Evolutionary conservation across 2,329 filamentous ascomycete genomes (phyloP).

Genomic region (Thelonectria rubi): DNA sequence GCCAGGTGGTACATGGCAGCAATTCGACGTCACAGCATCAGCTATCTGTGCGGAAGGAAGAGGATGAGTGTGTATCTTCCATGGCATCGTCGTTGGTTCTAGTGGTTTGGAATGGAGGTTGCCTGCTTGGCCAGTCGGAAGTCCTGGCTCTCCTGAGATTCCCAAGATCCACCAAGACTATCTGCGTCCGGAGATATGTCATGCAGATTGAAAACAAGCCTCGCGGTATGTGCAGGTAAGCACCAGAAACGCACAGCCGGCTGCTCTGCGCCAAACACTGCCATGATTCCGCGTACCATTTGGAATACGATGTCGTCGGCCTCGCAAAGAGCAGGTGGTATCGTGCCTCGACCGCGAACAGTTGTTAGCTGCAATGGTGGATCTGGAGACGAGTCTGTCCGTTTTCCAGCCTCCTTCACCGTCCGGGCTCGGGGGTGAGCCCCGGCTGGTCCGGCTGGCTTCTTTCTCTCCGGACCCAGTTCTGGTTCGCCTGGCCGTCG

Average conservation of each 20-base stretch:
- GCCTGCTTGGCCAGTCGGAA: constrained; percentile 38
- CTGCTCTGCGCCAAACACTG: background rate
- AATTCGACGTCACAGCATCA: constrained; percentile 24
- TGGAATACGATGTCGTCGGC: background rate
- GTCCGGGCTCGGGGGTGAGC: constrained; percentile 23
- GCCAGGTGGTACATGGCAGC: constrained; percentile 23
- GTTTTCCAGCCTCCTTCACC: constrained; percentile 38
- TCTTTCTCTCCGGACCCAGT: constrained; percentile 22
- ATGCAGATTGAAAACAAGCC: constrained; percentile 5
- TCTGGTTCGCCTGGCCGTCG: constrained; percentile 12
- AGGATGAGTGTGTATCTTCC: constrained; percentile 6
- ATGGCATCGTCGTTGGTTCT: constrained; percentile 17
- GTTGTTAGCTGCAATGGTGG: constrained; percentile 19
- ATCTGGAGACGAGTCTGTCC: constrained; percentile 34
- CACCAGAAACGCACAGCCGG: background rate
- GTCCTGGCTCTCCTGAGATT: constrained; percentile 31
- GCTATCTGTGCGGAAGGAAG: background rate
- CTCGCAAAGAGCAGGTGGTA: constrained; percentile 3
- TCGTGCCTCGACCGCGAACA: constrained; percentile 4
- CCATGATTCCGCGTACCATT: constrained; percentile 1
- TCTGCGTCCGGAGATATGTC: background rate
- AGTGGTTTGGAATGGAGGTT: constrained; percentile 22
- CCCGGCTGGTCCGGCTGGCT: constrained; percentile 22
- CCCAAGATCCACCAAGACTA: constrained; percentile 25
- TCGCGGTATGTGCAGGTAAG: background rate